A percentile compares a stretch with the other conserved stretches of the same genome.
phyloP scores from a whole-genome alignment of 2,329 filamentous ascomycete species.

The Capronia coronata region DNA sequence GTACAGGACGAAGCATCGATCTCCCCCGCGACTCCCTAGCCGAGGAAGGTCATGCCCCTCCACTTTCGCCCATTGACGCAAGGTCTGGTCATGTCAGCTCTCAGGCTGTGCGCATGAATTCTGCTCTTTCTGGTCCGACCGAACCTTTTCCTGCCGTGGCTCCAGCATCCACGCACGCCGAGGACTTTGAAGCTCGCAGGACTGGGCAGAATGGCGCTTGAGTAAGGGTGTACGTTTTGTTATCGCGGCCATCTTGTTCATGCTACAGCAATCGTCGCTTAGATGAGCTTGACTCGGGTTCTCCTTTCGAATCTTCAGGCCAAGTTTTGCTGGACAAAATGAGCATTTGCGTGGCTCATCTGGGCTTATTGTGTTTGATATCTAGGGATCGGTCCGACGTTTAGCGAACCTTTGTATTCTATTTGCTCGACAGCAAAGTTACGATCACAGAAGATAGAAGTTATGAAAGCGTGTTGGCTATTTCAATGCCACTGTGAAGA shows the following conservation, averaged over 20 bases:
- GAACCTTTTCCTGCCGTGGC: slow-evolving; percentile 14
- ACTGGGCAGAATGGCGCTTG: not conserved
- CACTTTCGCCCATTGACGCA: slow-evolving; percentile 19
- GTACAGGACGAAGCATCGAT: slow-evolving; percentile 20
- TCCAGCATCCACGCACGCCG: slow-evolving; percentile 3
- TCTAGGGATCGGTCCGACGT: no score
- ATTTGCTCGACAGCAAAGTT: slow-evolving; percentile 1
- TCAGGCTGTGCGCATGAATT: slow-evolving; percentile 24
- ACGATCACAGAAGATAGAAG: slow-evolving; percentile 16
- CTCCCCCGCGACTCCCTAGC: slow-evolving; percentile 21
- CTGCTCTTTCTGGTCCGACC: slow-evolving; percentile 2
- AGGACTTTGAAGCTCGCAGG: slow-evolving; percentile 14
- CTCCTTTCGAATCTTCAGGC: no score
- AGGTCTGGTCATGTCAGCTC: slow-evolving; percentile 23
- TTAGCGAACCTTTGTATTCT: slow-evolving; percentile 1
- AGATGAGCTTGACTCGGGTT: no score
- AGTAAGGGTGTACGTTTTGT: no score
- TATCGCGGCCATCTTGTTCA: no score
- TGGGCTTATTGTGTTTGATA: no score
- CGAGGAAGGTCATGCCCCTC: slow-evolving; percentile 23
- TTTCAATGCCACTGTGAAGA: not conserved
- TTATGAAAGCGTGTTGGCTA: slow-evolving; percentile 7
- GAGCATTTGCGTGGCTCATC: no score
- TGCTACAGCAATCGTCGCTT: no score
- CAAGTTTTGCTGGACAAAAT: no score